These are phyloP conservation scores for Aspergillus novoparasiticus DNA, from an alignment of 2,329 filamentous ascomycete genomes.

Conservation along the genomic window DNA sequence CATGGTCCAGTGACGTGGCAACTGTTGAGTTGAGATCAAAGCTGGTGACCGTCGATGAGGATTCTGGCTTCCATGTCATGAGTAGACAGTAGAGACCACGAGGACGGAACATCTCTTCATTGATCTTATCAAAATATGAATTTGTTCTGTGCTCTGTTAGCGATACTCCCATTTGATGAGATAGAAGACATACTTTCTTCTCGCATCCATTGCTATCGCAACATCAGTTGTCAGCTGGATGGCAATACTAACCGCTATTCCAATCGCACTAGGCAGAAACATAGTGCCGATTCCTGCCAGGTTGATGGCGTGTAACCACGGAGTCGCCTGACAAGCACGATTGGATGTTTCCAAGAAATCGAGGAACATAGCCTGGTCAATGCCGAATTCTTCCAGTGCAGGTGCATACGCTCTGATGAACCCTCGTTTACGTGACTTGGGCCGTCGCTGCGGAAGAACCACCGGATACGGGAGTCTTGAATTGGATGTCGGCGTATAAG, in stretches of 20 bases:
- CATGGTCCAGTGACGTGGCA: conserved; percentile 31
- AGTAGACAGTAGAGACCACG: conserved; percentile 59
- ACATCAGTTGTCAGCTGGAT: conserved; percentile 48
- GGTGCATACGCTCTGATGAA: conserved; percentile 46
- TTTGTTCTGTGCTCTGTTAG: conserved; percentile 45
- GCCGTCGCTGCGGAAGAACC: conserved; percentile 44
- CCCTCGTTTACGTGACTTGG: conserved; percentile 37
- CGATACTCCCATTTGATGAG: conserved; percentile 20
- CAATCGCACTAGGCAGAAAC: conserved; percentile 44
- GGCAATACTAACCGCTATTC: conserved; percentile 47
- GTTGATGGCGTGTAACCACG: conserved; percentile 46
- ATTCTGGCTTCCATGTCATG: conserved; percentile 55
- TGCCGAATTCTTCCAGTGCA: conserved; percentile 35
- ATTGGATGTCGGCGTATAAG: conserved; percentile 3
- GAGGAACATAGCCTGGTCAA: conserved; percentile 40
- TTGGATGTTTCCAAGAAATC: conserved; percentile 41
- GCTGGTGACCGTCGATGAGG: conserved; percentile 27
- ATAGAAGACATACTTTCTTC: conserved; percentile 25
- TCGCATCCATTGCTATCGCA: conserved; percentile 44
- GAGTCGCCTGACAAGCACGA: conserved; percentile 42
- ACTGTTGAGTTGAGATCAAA: conserved; percentile 43
- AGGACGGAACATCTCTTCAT: conserved; percentile 60
- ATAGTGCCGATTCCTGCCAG: conserved; percentile 43
- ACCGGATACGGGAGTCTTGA: conserved; percentile 36
- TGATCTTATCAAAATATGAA: conserved; percentile 58